phyloP scores from a whole-genome alignment of 2,329 filamentous ascomycete species.

The Xylaria hypoxylon region DNA sequence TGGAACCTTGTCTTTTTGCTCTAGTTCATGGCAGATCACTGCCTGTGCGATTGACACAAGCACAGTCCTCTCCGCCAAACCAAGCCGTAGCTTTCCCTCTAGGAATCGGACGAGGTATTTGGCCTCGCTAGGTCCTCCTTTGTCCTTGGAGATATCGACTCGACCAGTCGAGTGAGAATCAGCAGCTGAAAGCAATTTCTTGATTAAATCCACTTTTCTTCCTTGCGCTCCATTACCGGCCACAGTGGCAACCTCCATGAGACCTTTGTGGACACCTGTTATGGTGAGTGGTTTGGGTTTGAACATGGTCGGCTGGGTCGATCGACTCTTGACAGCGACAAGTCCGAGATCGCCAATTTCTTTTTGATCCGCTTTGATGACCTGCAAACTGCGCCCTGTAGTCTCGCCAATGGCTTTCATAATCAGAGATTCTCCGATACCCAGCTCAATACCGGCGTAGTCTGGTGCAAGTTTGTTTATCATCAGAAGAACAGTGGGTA shows the following conservation, averaged over 20 bases:
- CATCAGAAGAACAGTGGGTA: constrained; percentile 93
- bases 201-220: constrained; percentile 92
- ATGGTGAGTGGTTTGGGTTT: constrained; percentile 93
- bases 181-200: constrained; percentile 92
- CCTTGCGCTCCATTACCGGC: constrained; percentile 89
- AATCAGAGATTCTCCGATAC: constrained; percentile 97
- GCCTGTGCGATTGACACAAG: constrained; percentile 91
- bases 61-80: constrained; percentile 91
- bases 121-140: constrained; percentile 92
- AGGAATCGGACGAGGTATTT: constrained; percentile 94
- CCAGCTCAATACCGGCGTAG: constrained; percentile 94
- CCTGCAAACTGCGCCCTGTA: constrained; percentile 85
- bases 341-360: constrained; percentile 96
- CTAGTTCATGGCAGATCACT: constrained; percentile 83
- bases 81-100: constrained; percentile 92
- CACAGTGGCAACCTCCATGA: constrained; percentile 89
- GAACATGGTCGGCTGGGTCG: constrained; percentile 98
- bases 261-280: constrained; percentile 83
- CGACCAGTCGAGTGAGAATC: constrained; percentile 80
- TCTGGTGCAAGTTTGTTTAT: constrained; percentile 98
- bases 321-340: constrained; percentile 94
- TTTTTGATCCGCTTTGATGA: constrained; percentile 96
- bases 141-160: constrained; percentile 90
- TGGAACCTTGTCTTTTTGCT: constrained; percentile 75
- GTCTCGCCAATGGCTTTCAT: constrained; percentile 98